Percentiles rank a stretch among this genome's conserved stretches.
Evolutionary conservation across 2,329 filamentous ascomycete species (phyloP).

Genomic region (Fusarium newnesense): DNA sequence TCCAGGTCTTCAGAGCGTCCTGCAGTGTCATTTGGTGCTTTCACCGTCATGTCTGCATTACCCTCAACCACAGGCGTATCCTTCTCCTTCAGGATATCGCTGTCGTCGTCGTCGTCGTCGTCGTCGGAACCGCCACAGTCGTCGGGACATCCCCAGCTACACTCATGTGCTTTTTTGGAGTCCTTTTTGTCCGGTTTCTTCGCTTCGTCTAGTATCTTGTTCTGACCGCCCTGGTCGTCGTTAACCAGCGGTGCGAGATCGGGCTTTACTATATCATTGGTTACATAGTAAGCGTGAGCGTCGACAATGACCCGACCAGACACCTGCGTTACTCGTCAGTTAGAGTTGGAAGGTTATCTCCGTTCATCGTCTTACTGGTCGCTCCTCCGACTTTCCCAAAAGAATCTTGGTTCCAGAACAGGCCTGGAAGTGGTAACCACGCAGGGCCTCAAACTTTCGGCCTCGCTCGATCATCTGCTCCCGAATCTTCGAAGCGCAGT

Average conservation of each 20-base stretch:
- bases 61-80: not conserved
- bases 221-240: not conserved
- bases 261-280: conserved; percentile 46
- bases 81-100: not conserved
- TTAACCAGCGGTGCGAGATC: conserved; percentile 26
- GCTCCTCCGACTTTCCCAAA: conserved; percentile 39
- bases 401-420: conserved; percentile 46
- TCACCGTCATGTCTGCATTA: conserved; percentile 3
- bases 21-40: not conserved
- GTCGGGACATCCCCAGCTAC: too few relatives aligned
- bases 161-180: too few relatives aligned
- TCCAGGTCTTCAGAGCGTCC: conserved; percentile 41
- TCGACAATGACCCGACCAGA: conserved; percentile 50
- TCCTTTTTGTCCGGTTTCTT: not conserved
- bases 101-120: not conserved
- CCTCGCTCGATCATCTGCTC: conserved; percentile 45
- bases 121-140: accelerated
- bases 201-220: not conserved
- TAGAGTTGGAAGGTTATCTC: accelerated
- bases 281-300: conserved; percentile 49
- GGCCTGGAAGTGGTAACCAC: conserved; percentile 48
- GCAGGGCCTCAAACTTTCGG: conserved; percentile 46
- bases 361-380: conserved; percentile 29
- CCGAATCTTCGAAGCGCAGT: conserved; percentile 39
- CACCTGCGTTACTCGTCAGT: not conserved